Evolutionary conservation across 208 protist species (phyloP), one percentile per base, ranked within the genome.

Genomic region (Trypanosoma boissoni): DNA sequence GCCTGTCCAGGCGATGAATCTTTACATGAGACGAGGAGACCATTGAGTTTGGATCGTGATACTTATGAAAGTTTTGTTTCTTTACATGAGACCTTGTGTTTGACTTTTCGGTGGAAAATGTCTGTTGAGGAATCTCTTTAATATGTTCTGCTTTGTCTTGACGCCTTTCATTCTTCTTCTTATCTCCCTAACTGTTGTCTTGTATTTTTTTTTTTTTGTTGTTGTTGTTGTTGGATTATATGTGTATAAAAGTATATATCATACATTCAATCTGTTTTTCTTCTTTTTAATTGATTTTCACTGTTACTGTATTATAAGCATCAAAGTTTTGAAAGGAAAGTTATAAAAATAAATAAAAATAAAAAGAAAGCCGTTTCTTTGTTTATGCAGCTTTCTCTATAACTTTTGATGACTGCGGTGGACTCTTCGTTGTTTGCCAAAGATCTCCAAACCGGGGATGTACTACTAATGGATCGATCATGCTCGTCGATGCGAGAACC

Each of bases 391-490:
- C n/a, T 37, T 20, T n/a, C 6, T 9, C 45, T 34, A 9, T 28
- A 26, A 0, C 56, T 56, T 51, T 12, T 36, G 12, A 23, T 44
- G 14, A 2, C 23, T 31, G 42, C n/a, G 6, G 16, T 20, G 2
- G 44, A 58, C 10, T 45, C 52, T 5, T 58, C 72, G 8, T 61
- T 16, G 12, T 39, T 6, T 12, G 34, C 34, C 12, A 39, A 8
- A 7, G 42, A 63, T 23, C 39, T 76, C 8, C 64, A 55, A 6
- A 84, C 71, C 9, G 87, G 87, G 10, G 87, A 94, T 64, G 68
- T 94, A 5, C 37, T 94, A 20, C 79, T 94, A 21, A 90, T 94
- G 81, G 86, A 94, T 39, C 78, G 87, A 51, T 80, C 72, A 27
- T 94, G 87, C 39, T 54, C 84, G 20, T 28, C 64, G 0, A 91